These are phyloP conservation scores for Rhynchospora tenuis DNA, from an alignment of 176 grass and related monocot species.

Conservation along the genomic window DNA sequence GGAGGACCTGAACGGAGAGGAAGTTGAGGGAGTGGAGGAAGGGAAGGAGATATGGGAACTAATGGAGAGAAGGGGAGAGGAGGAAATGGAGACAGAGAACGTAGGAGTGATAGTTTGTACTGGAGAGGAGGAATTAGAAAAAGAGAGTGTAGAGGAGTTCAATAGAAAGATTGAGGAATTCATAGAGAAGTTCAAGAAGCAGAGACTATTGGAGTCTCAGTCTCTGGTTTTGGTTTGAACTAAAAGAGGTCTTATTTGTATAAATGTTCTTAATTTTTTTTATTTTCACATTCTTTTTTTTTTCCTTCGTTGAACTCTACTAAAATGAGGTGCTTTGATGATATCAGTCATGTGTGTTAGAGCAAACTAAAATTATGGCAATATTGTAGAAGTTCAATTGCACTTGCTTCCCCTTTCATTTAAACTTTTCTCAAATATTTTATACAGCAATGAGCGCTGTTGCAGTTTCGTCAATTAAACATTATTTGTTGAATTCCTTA, in stretches of 20 bases:
- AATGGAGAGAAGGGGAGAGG: not conserved
- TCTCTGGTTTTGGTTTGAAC: not conserved
- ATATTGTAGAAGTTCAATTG: not conserved
- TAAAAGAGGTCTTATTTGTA: not conserved
- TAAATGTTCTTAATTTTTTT: not conserved
- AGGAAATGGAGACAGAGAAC: slow-evolving; percentile 4
- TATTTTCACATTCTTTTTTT: not conserved
- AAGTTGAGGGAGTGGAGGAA: not conserved
- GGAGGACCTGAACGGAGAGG: not conserved
- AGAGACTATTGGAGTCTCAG: slow-evolving; percentile 33
- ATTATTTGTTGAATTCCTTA: no score
- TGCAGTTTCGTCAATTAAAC: not conserved
- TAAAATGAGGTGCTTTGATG: not conserved
- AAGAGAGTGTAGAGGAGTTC: slow-evolving; percentile 37
- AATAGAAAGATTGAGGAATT: slow-evolving; percentile 60
- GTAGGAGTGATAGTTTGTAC: not conserved
- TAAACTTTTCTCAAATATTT: not conserved
- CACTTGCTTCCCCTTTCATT: not conserved
- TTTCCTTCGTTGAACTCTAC: not conserved
- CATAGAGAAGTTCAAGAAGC: slow-evolving; percentile 33
- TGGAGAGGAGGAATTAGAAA: not conserved
- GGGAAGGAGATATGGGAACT: not conserved
- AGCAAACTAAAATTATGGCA: not conserved
- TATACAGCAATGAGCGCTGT: not conserved
- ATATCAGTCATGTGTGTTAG: not conserved